A percentile compares a stretch with the other conserved stretches of the same genome.
These are phyloP conservation scores for Suillus variegatus DNA, from an alignment of 768 basidiomycete genomes.

Conservation along the genomic window DNA sequence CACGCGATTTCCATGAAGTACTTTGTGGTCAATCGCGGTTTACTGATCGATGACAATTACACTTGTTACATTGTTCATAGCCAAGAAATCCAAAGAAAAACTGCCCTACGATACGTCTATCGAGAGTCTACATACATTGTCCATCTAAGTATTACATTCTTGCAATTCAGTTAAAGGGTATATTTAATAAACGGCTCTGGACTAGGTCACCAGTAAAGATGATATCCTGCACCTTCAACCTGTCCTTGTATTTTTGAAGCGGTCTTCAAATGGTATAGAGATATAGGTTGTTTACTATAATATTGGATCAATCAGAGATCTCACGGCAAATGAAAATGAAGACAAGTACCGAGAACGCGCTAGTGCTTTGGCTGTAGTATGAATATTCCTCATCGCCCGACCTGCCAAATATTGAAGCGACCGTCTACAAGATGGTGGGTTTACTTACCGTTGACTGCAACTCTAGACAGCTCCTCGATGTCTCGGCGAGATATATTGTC, in stretches of 20 bases:
- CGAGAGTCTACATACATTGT: background rate
- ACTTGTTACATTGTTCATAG: background rate
- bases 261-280: background rate
- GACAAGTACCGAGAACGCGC: background rate
- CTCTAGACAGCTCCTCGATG: conserved; percentile 1
- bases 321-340: background rate
- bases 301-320: background rate
- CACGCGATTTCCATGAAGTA: background rate
- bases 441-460: background rate
- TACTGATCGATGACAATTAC: background rate
- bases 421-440: background rate
- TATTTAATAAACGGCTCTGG: background rate
- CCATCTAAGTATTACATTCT: background rate
- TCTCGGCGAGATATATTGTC: conserved; percentile 4
- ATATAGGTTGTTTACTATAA: conserved; percentile 2
- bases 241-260: conserved; percentile 1
- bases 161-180: background rate
- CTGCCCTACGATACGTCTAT: background rate
- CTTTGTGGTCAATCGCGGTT: background rate
- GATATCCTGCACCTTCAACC: conserved; percentile 5
- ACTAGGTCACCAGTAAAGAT: conserved; percentile 3
- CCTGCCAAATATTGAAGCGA: background rate
- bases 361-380: background rate
- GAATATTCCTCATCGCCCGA: conserved; percentile 4
- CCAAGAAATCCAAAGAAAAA: background rate